A percentile compares a stretch with the other conserved stretches of the same genome.
These are phyloP conservation scores for Pichia membranifaciens DNA, from an alignment of 805 yeast species.

Conservation along the genomic window DNA sequence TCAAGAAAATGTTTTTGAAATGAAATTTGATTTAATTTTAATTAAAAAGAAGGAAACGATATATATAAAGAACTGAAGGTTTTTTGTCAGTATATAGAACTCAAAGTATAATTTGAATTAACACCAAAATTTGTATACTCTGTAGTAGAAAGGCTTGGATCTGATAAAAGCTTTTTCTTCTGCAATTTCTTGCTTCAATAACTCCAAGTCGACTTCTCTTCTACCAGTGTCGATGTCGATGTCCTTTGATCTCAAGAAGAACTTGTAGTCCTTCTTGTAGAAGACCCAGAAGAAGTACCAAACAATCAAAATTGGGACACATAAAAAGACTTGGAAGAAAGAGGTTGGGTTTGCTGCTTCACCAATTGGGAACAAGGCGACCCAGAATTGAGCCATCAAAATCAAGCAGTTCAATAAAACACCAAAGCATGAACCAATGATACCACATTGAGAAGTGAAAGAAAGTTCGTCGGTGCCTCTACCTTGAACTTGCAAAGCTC, in stretches of 20 bases:
- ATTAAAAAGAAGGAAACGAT: not conserved
- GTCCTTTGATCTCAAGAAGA: constrained; percentile 40
- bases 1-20: too few relatives aligned
- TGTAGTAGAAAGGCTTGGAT: constrained; percentile 39
- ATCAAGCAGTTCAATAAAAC: constrained; percentile 49
- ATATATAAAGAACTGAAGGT: not conserved
- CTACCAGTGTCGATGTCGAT: constrained; percentile 60
- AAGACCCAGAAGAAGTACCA: constrained; percentile 33
- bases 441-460: constrained; percentile 60
- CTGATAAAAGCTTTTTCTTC: constrained; percentile 47
- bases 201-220: constrained; percentile 50
- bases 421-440: constrained; percentile 61
- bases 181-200: constrained; percentile 46
- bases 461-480: constrained; percentile 59
- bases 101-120: constrained; percentile 18
- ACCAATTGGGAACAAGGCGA: constrained; percentile 67
- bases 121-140: constrained; percentile 53
- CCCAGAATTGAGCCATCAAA: constrained; percentile 72
- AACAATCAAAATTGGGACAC: constrained; percentile 53
- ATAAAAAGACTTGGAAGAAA: constrained; percentile 61
- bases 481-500: constrained; percentile 58
- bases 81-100: not conserved
- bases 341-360: constrained; percentile 40
- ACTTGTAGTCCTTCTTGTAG: constrained; percentile 40
- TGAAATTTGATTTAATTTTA: too few relatives aligned